These are phyloP conservation scores for Halophytophthora polymorphica DNA, from an alignment of 352 stramenopile species.

Conservation along the genomic window DNA sequence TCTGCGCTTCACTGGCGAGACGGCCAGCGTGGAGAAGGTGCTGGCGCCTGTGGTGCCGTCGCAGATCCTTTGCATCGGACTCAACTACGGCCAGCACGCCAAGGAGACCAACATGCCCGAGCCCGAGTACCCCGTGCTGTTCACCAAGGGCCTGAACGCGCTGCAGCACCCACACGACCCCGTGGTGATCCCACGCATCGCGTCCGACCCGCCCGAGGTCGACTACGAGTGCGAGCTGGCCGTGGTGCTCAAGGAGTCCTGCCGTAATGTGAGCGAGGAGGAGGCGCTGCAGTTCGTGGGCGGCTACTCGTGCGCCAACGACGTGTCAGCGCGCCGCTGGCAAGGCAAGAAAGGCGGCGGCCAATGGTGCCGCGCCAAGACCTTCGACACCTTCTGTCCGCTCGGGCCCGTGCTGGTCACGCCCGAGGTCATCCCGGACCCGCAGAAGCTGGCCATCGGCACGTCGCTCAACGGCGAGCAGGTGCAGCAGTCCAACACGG, in stretches of 20 bases:
- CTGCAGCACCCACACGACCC: constrained; percentile 74
- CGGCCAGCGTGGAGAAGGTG: constrained; percentile 64
- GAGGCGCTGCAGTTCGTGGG: constrained; percentile 85
- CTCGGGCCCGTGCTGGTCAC: constrained; percentile 86
- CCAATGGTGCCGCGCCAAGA: constrained; percentile 89
- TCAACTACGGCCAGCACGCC: constrained; percentile 90
- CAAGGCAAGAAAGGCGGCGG: constrained; percentile 82
- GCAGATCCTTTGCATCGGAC: constrained; percentile 83
- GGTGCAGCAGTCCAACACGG: constrained; percentile 87
- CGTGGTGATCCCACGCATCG: constrained; percentile 79
- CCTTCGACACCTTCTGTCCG: constrained; percentile 90
- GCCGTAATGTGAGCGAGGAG: constrained; percentile 79
- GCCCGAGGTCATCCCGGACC: constrained; percentile 65
- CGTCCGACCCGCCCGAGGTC: constrained; percentile 62
- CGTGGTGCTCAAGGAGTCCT: constrained; percentile 79
- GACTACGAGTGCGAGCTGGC: constrained; percentile 92
- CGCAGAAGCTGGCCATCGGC: constrained; percentile 69
- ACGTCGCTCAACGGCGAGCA: constrained; percentile 81
- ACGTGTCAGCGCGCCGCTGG: constrained; percentile 88
- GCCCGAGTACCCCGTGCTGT: constrained; percentile 77
- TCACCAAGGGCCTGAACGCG: constrained; percentile 85
- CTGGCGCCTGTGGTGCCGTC: constrained; percentile 76
- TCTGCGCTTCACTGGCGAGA: constrained; percentile 58
- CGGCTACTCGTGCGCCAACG: constrained; percentile 87
- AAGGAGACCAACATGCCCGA: constrained; percentile 86